These are phyloP conservation scores for Suillus plorans DNA, from an alignment of 768 basidiomycete genomes.

Conservation along the genomic window DNA sequence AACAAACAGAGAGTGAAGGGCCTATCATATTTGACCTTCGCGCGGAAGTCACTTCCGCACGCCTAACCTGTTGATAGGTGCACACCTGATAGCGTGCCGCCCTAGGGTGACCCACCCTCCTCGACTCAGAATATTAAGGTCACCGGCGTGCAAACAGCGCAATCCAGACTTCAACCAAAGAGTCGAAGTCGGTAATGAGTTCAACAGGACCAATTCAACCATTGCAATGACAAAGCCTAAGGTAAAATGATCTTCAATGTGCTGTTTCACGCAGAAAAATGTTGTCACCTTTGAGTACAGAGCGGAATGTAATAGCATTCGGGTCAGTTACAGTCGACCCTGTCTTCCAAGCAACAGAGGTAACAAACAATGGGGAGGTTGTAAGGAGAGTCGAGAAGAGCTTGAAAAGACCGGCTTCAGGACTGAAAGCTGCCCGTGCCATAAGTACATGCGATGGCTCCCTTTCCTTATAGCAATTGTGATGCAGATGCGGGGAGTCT, in stretches of 20 bases:
- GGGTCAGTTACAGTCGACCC: conserved; percentile 71
- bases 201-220: conserved; percentile 76
- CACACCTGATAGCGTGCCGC: too few species aligned
- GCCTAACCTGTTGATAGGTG: too few species aligned
- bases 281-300: conserved; percentile 76
- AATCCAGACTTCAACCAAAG: conserved; percentile 74
- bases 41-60: too few species aligned
- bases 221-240: conserved; percentile 75
- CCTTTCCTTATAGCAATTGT: conserved; percentile 50
- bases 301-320: conserved; percentile 77
- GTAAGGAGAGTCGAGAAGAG: conserved; percentile 60
- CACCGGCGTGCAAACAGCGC: conserved; percentile 53
- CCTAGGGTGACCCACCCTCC: too few species aligned
- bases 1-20: too few species aligned
- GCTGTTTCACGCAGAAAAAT: neutral
- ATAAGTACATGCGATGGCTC: conserved; percentile 59
- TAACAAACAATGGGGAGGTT: conserved; percentile 74
- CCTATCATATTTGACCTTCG: too few species aligned
- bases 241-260: conserved; percentile 9
- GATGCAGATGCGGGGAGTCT: conserved; percentile 45
- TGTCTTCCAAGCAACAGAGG: conserved; percentile 64
- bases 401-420: conserved; percentile 59
- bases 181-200: conserved; percentile 71
- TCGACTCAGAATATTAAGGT: too few species aligned
- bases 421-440: conserved; percentile 54